These are phyloP conservation scores for Penicillium salamii DNA, from an alignment of 495 filamentous ascomycete genomes.

Conservation along the genomic window DNA sequence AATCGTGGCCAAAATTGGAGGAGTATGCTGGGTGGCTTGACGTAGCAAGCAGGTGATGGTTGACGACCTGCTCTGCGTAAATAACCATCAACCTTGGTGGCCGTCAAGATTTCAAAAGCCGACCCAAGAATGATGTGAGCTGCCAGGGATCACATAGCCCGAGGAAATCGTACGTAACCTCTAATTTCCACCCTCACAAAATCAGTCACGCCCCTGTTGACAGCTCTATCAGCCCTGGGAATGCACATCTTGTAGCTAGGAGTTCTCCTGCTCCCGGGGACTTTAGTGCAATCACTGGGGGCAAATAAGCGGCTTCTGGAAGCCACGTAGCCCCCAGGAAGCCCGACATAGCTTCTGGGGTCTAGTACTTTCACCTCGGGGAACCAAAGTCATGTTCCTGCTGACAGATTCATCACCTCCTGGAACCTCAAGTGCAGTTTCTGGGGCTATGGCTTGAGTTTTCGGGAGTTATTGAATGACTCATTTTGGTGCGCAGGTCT, in stretches of 20 bases:
- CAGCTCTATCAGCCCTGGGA: not conserved
- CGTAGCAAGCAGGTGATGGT: not conserved
- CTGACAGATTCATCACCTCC: not conserved
- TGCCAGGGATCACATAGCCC: no score
- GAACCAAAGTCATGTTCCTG: not conserved
- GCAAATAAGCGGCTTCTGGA: no score
- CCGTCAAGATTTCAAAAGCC: not conserved
- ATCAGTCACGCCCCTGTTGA: not conserved
- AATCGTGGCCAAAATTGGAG: not conserved
- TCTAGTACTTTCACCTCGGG: not conserved
- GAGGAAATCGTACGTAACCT: no score
- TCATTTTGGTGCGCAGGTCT: not conserved
- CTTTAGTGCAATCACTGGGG: not conserved
- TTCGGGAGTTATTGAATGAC: not conserved
- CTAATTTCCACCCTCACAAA: not conserved
- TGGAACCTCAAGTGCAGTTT: not conserved
- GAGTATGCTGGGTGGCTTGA: not conserved
- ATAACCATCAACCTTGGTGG: not conserved
- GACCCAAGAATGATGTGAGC: not conserved
- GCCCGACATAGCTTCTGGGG: not conserved
- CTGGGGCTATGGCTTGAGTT: not conserved
- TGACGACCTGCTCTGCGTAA: not conserved
- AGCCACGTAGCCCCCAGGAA: not conserved
- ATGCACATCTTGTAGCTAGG: not conserved
- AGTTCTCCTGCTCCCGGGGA: not conserved